Percentiles rank a stretch among this genome's conserved stretches.
Conservation (phyloP, 2,329 filamentous ascomycete genomes). For the Aspergillus sp. region DNA sequence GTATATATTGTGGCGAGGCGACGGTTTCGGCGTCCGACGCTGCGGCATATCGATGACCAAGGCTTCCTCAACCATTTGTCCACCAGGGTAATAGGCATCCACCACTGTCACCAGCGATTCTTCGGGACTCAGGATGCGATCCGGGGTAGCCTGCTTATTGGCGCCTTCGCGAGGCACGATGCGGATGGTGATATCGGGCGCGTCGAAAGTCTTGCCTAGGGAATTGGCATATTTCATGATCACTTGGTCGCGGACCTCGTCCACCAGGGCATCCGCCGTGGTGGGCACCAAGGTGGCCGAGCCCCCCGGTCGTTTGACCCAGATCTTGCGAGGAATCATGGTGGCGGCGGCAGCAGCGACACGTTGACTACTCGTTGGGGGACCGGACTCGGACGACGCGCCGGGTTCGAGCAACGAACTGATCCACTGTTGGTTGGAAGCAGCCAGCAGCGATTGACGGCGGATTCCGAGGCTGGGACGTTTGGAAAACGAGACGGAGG, state of each 20-base stretch:
- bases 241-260: constrained; percentile 91
- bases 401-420: constrained; percentile 33
- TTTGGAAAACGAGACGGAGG: constrained; percentile 21
- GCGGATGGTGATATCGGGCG: constrained; percentile 81
- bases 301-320: constrained; percentile 84
- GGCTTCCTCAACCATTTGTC: constrained; percentile 85
- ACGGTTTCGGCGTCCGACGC: constrained; percentile 75
- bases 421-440: constrained; percentile 40
- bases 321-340: constrained; percentile 69
- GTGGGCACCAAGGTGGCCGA: constrained; percentile 87
- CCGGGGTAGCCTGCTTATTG: constrained; percentile 49
- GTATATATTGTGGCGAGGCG: constrained; percentile 59
- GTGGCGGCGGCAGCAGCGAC: constrained; percentile 29
- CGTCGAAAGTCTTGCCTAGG: constrained; percentile 81
- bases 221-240: constrained; percentile 93
- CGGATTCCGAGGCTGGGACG: constrained; percentile 37
- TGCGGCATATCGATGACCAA: constrained; percentile 83
- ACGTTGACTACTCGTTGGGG: constrained; percentile 18
- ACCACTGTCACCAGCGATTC: constrained; percentile 77
- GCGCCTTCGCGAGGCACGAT: constrained; percentile 67
- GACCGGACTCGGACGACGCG: constrained; percentile 21
- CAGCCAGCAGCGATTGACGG: constrained; percentile 41
- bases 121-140: constrained; percentile 78
- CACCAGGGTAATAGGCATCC: constrained; percentile 80
- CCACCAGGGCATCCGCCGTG: constrained; percentile 84